Evolutionary conservation across 208 protist species (phyloP), one percentile per base, ranked within the genome.

Genomic region (Crithidia acanthocephali): DNA sequence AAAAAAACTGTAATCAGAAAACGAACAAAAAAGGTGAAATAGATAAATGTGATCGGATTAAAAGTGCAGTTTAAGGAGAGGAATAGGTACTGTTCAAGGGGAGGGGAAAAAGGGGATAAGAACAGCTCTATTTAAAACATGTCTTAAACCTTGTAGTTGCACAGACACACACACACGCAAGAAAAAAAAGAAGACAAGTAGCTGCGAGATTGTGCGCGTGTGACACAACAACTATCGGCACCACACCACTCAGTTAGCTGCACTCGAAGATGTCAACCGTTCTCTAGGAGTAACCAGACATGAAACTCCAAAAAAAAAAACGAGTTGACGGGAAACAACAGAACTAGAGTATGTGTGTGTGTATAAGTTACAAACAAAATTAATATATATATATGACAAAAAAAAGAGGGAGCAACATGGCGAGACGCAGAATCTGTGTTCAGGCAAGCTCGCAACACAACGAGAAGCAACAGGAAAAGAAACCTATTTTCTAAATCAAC

Each of bases 181-280:
- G 16, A 56, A 75, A 45, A 75, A 74, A 68, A 65, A 50, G 47
- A 52, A 60, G 62, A 70, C 35, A 64, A 67, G 76, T 22, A 74
- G 25, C 32, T 45, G 33, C 16, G n/a, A n/a, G n/a, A n/a, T n/a
- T n/a, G n/a, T n/a, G n/a, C n/a, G n/a, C 35, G 8, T 11, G 35
- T 11, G 35, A 11, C 35, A 40, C 35, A 5, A 40, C 8, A 40
- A 11, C 35, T 40, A 13, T 11, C 11, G 35, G 8, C 11, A 11
- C 35, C 35, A 40, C 11, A 11, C 35, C 35, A 40, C 11, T 11
- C 11, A 11, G 35, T 11, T 40, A 40, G 35, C 35, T 11, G 35
- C 35, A 40, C 35, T 40, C 5, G 35, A 40, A 40, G 35, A 5
- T 40, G 35, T 5, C 35, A 13, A 40, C 8, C 35, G 11, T 40